Conservation (phyloP, 108 stramenopile species). For the Nannochloropsis gaditana region DNA sequence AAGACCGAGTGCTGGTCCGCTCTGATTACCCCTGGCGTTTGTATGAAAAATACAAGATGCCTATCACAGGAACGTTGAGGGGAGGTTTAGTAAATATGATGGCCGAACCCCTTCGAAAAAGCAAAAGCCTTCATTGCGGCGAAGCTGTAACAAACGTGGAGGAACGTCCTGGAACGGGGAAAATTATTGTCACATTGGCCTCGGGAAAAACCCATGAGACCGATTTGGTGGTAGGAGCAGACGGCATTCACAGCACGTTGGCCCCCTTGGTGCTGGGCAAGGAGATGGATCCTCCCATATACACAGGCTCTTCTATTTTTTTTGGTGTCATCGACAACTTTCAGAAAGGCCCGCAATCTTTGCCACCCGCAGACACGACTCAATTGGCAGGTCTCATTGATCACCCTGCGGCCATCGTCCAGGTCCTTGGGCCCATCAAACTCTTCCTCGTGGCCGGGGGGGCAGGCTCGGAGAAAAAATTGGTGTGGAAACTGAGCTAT, state of each 20-base stretch:
- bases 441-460: background rate
- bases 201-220: background rate
- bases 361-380: background rate
- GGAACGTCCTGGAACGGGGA: background rate
- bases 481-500: background rate
- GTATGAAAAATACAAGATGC: background rate
- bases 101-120: background rate
- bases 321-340: background rate
- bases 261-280: background rate
- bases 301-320: background rate
- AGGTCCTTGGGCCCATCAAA: background rate
- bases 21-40: constrained; percentile 2
- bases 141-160: background rate
- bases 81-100: constrained; percentile 4
- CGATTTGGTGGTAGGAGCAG: constrained; percentile 8
- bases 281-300: background rate
- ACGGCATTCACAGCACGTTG: background rate
- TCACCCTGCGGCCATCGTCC: background rate
- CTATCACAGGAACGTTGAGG: background rate
- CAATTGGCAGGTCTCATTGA: background rate
- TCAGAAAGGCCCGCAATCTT: background rate
- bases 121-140: background rate
- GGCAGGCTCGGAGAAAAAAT: constrained; percentile 5
- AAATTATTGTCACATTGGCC: background rate
- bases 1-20: constrained; percentile 11